These are phyloP conservation scores for Cutaneotrichosporon sp. DNA, from an alignment of 1,284 basidiomycete species.

Conservation along the genomic window DNA sequence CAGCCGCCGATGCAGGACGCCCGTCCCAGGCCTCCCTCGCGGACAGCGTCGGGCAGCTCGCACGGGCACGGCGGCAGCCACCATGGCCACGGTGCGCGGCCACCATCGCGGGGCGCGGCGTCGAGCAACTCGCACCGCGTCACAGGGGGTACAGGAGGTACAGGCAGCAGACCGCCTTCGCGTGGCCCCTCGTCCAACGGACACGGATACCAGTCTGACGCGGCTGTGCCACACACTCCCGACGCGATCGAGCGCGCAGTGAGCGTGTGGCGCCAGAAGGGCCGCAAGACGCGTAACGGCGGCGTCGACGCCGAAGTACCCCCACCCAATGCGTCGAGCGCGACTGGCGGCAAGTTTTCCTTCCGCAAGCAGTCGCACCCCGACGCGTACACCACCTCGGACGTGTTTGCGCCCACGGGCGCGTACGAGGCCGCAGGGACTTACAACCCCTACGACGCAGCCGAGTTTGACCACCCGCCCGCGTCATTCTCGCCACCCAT, in stretches of 20 bases:
- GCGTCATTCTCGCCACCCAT: slow-evolving; percentile 5
- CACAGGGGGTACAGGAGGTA: background rate
- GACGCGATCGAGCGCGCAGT: slow-evolving; percentile 11
- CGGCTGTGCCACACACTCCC: slow-evolving; percentile 9
- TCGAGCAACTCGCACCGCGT: background rate
- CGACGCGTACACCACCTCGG: background rate
- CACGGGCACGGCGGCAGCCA: background rate
- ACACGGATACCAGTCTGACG: slow-evolving; percentile 7
- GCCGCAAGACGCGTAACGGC: slow-evolving; percentile 1
- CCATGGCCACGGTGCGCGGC: background rate
- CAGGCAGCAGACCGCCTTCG: background rate
- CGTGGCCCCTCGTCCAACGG: slow-evolving; percentile 4
- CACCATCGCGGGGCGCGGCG: background rate
- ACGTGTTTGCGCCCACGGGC: slow-evolving; percentile 7
- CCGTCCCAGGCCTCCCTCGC: slow-evolving; percentile 1
- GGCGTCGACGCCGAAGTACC: background rate
- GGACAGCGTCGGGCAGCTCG: background rate
- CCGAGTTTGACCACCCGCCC: background rate
- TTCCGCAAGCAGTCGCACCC: too few relatives aligned
- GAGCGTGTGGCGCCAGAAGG: slow-evolving; percentile 11
- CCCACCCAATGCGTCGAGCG: too few relatives aligned
- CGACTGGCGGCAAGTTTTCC: background rate
- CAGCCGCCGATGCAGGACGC: background rate
- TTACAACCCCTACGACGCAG: slow-evolving; percentile 5
- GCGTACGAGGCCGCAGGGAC: slow-evolving; percentile 5